Conservation (phyloP, 352 stramenopile species). For the Phytopythium montanum region DNA sequence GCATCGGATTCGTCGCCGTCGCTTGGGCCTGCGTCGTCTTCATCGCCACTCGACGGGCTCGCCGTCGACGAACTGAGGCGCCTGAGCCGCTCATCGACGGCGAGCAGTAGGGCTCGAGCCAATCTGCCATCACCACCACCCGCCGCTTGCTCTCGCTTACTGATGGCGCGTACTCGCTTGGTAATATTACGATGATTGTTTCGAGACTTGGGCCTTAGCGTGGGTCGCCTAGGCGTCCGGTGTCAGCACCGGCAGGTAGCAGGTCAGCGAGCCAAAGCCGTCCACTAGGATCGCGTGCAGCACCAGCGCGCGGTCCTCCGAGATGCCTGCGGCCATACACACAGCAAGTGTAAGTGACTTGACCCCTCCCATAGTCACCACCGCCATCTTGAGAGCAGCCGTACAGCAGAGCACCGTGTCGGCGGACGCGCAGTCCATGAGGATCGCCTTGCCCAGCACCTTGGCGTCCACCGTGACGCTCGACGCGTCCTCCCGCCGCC, state of each 20-base stretch:
- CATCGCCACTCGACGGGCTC: conserved; percentile 27
- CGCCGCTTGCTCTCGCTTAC: too few relatives aligned
- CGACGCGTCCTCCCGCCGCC: conserved; percentile 19
- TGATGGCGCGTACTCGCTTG: neutral
- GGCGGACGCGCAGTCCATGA: conserved; percentile 65
- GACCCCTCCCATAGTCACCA: too few relatives aligned
- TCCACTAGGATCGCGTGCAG: conserved; percentile 76
- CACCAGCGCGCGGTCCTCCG: conserved; percentile 76
- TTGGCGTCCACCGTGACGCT: conserved; percentile 79
- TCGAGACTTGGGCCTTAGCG: neutral
- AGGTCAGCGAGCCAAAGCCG: conserved; percentile 78
- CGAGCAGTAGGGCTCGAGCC: neutral
- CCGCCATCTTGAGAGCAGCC: too few relatives aligned
- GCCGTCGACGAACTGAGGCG: neutral
- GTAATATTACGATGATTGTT: conserved; percentile 3
- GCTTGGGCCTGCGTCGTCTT: conserved; percentile 52
- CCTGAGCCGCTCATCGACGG: conserved; percentile 5
- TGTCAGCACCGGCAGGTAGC: conserved; percentile 75
- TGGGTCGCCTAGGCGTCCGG: conserved; percentile 25
- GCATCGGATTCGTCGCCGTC: conserved; percentile 42
- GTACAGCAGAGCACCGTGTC: conserved; percentile 74
- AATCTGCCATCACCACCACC: neutral
- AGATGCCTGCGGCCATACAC: conserved; percentile 37
- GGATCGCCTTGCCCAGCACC: conserved; percentile 71
- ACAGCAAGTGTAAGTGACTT: too few relatives aligned